Conservation (phyloP, 1,139 yeast genomes). For the Hanseniaspora uvarum region DNA sequence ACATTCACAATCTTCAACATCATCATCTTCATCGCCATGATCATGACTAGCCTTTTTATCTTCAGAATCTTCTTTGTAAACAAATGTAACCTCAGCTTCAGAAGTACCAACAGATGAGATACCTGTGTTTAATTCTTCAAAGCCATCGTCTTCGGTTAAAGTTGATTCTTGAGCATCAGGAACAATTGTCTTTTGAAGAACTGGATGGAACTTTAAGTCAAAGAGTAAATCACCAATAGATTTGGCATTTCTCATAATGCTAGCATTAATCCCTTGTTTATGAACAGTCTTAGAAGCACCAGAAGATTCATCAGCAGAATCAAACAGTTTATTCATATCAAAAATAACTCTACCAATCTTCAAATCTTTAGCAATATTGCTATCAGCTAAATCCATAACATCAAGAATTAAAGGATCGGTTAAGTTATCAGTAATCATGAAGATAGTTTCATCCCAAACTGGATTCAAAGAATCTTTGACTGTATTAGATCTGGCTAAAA, state of each 20-base stretch:
- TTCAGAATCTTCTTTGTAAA: conserved; percentile 29
- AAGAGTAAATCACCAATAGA: conserved; percentile 65
- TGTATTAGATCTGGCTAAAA: conserved; percentile 44
- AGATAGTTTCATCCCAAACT: conserved; percentile 70
- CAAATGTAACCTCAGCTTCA: conserved; percentile 31
- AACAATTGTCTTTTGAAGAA: conserved; percentile 60
- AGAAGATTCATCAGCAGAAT: conserved; percentile 32
- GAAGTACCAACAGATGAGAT: conserved; percentile 46
- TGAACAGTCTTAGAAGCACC: conserved; percentile 37
- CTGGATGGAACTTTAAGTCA: conserved; percentile 68
- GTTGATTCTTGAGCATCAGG: conserved; percentile 70
- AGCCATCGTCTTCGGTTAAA: conserved; percentile 76
- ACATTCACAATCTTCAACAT: conserved; percentile 25
- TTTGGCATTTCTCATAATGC: conserved; percentile 67
- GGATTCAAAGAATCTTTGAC: conserved; percentile 61
- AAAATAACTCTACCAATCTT: conserved; percentile 66
- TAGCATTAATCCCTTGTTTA: conserved; percentile 34
- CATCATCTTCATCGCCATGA: conserved; percentile 25
- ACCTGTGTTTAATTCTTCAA: conserved; percentile 91
- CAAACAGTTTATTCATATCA: conserved; percentile 59
- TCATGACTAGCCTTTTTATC: conserved; percentile 19
- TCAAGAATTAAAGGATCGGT: conserved; percentile 70
- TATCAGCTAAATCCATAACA: conserved; percentile 61
- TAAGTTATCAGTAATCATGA: conserved; percentile 59
- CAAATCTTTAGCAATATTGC: conserved; percentile 57